Conservation (phyloP, 2,329 filamentous ascomycete genomes). For the Coccinonectria pachysandricola region DNA sequence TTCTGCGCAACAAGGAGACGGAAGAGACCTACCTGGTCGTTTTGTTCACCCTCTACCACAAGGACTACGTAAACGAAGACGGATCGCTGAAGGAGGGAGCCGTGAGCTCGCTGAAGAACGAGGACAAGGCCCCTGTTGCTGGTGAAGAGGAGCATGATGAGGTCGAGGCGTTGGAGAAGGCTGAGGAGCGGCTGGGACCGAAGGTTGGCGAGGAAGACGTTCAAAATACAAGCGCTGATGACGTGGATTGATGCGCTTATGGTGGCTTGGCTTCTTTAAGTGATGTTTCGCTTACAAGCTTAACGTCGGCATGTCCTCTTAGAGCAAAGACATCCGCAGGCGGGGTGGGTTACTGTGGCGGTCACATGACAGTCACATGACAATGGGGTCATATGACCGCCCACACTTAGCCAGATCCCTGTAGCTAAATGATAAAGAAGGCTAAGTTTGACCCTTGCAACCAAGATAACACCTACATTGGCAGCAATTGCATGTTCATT, state of each 20-base stretch:
- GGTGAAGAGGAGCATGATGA: constrained; percentile 21
- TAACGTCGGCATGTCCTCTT: too few species aligned
- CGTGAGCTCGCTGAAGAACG: constrained; percentile 16
- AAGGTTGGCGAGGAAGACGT: constrained; percentile 11
- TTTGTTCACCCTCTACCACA: constrained; percentile 65
- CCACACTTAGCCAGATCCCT: too few species aligned
- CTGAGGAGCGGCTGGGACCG: constrained; percentile 25
- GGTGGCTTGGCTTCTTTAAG: too few species aligned
- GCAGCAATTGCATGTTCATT: too few species aligned
- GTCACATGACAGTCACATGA: too few species aligned
- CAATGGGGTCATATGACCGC: too few species aligned
- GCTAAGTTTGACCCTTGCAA: too few species aligned
- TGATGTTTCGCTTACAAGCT: too few species aligned
- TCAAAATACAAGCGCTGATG: constrained; percentile 26
- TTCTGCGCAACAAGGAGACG: constrained; percentile 70
- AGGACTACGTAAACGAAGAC: constrained; percentile 52
- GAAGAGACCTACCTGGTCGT: constrained; percentile 71
- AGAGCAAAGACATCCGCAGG: too few species aligned
- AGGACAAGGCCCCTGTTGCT: constrained; percentile 1
- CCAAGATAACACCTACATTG: too few species aligned
- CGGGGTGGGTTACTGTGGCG: too few species aligned
- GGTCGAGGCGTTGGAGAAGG: constrained; percentile 27
- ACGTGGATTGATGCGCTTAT: constrained; percentile 31
- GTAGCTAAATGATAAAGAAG: too few species aligned
- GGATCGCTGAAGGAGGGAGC: constrained; percentile 39